Conservation (phyloP, 148 eudicot genomes). For the Spergularia marina region DNA sequence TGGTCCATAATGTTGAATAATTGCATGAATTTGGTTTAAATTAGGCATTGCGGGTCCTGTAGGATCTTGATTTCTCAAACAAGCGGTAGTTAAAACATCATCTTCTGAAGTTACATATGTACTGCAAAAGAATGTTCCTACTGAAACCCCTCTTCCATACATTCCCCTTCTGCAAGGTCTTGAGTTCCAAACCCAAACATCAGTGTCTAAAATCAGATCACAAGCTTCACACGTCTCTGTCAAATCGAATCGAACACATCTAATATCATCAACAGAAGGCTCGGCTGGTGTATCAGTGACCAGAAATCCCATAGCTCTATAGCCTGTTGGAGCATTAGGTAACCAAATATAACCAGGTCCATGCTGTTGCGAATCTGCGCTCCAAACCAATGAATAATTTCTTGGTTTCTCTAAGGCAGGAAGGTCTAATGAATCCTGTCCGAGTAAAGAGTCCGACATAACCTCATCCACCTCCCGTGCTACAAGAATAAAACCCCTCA, state of each 20-base stretch:
- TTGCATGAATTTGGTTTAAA: conserved; percentile 67
- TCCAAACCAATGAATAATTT: conserved; percentile 64
- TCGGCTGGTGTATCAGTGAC: conserved; percentile 50
- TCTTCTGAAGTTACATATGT: conserved; percentile 29
- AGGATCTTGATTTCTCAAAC: conserved; percentile 65
- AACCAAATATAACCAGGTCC: conserved; percentile 69
- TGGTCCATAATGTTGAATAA: conserved; percentile 80
- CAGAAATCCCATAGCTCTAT: conserved; percentile 68
- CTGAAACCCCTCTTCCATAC: conserved; percentile 58
- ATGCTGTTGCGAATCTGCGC: conserved; percentile 32
- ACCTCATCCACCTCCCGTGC: conserved; percentile 42
- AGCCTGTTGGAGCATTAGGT: conserved; percentile 70
- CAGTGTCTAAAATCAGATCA: conserved; percentile 45
- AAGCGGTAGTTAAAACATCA: conserved; percentile 48
- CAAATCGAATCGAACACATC: conserved; percentile 77
- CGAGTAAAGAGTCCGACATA: not conserved
- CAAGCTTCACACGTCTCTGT: conserved; percentile 63
- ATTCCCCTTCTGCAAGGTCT: conserved; percentile 76
- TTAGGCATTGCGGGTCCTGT: conserved; percentile 68
- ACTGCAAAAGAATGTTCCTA: conserved; percentile 81
- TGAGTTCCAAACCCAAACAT: conserved; percentile 62
- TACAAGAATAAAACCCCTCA: conserved; percentile 72
- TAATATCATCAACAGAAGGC: conserved; percentile 66
- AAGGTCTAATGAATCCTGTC: conserved; percentile 12
- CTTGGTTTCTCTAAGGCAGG: conserved; percentile 68